Evolutionary conservation across 352 stramenopile genomes (phyloP), one percentile per base, ranked within the genome.

Genomic region (Phytopythium helicoides): DNA sequence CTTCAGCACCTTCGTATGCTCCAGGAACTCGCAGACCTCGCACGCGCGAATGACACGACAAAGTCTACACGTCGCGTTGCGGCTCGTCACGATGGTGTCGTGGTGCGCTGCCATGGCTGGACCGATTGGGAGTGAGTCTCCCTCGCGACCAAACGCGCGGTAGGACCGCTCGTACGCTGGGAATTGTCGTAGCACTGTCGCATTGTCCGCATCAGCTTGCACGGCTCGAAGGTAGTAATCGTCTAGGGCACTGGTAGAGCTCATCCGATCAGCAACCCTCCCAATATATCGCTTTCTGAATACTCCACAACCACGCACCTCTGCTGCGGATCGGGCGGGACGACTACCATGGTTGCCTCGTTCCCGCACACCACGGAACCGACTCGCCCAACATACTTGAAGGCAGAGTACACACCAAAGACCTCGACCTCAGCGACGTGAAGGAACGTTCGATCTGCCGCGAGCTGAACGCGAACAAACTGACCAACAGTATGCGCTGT

Each of bases 371-470:
- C 69, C 5, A 87, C 89, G 0, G 77, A 75, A 25, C 73, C 80
- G 12, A 97, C 87, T 12, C 77, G 76, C 6, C 91, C 93, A 3
- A 97, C 76, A 44, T 84, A 92, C 41, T 85, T 82, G 56, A 87
- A 84, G 6, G 81, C 72, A 18, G 87, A 89, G 66, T 89, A 92
- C 6, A 92, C 89, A 12, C 92, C 94, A 58, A 96, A 97, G 10
- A 98, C 89, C 60, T 98, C 80, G 16, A 98, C 62, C 59, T 92
- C 64, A 22, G 89, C 88, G 47, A 98, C 69, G 62, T 97, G 89
- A 47, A 98, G 62, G 51, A 96, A 97, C 54, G 92, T 89, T 45
- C 73, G 91, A 23, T 53, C 47, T 36, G 60, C 73, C 60, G 97
- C 83, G 5, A 97, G 58, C 57, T 98, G 94, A 11, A 98, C 66